A percentile compares a stretch with the other conserved stretches of the same genome.
phyloP scores from a whole-genome alignment of 106 monocot genomes.

The Platanthera guangdongensis region DNA sequence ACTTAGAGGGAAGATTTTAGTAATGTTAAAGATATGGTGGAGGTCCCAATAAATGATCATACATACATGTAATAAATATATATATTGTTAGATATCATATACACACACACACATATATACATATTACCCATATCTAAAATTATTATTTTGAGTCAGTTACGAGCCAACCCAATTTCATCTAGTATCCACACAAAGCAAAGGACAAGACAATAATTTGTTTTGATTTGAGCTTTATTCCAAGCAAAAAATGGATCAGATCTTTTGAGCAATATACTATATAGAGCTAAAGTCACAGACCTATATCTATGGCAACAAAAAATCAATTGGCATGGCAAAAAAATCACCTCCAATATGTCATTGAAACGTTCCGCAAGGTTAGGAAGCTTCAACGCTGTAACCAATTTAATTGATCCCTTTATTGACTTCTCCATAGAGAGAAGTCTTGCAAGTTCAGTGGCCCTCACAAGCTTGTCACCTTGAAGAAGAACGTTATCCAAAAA shows the following conservation, averaged over 20 bases:
- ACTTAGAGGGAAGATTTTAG: too few species aligned
- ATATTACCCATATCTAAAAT: too few species aligned
- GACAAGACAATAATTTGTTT: background rate
- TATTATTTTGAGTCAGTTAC: too few species aligned
- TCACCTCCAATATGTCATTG: conserved; percentile 71
- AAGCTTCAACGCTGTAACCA: conserved; percentile 76
- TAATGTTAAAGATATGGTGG: too few species aligned
- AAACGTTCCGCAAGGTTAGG: conserved; percentile 79
- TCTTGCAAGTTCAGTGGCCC: conserved; percentile 81
- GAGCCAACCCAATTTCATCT: too few species aligned
- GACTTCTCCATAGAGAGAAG: conserved; percentile 76
- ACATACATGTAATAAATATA: too few species aligned
- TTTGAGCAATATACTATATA: too few species aligned
- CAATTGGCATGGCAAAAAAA: background rate
- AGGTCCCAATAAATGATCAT: too few species aligned
- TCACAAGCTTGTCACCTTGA: conserved; percentile 87
- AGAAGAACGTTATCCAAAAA: conserved; percentile 12
- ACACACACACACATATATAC: too few species aligned
- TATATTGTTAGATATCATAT: too few species aligned
- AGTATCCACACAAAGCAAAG: too few species aligned
- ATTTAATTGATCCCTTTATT: conserved; percentile 75
- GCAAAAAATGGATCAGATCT: background rate
- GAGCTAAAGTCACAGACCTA: background rate
- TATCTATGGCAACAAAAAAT: background rate
- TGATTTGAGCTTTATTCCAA: background rate